phyloP scores from a whole-genome alignment of 441 rosid species.

The Breynia disticha region DNA sequence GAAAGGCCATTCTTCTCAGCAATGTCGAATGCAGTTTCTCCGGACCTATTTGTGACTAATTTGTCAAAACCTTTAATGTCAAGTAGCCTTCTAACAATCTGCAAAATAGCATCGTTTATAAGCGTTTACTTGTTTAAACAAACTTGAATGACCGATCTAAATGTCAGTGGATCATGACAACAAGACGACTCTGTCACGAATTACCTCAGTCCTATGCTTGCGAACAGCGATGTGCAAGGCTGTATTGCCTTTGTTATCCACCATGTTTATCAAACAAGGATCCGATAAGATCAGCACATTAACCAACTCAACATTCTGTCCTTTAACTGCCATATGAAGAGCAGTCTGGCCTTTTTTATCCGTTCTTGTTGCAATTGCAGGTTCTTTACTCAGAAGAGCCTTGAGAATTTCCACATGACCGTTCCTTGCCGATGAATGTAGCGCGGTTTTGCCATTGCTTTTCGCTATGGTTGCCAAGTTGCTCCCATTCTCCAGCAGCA shows the following conservation, averaged over 20 bases:
- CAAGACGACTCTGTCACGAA: neutral
- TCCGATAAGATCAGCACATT: conserved; percentile 45
- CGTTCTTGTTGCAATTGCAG: conserved; percentile 36
- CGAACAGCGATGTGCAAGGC: conserved; percentile 72
- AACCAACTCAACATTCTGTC: conserved; percentile 58
- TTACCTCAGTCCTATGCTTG: conserved; percentile 66
- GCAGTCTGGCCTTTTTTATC: conserved; percentile 96
- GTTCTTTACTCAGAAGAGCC: conserved; percentile 53
- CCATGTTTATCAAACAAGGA: conserved; percentile 49
- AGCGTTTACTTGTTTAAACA: too few relatives aligned
- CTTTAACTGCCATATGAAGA: conserved; percentile 95
- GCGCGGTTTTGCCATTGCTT: conserved; percentile 70
- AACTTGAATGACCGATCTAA: too few relatives aligned
- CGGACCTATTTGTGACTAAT: conserved; percentile 43
- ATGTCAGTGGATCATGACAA: too few relatives aligned
- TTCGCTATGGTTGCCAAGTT: conserved; percentile 59
- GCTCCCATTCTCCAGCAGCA: conserved; percentile 44
- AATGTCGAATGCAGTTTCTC: conserved; percentile 76
- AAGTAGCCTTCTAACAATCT: conserved; percentile 66
- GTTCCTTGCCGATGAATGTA: conserved; percentile 82
- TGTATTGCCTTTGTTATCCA: conserved; percentile 67
- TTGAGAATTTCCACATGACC: conserved; percentile 72
- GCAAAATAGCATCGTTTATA: conserved; percentile 16
- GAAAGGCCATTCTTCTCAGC: conserved; percentile 69
- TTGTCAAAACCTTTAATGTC: conserved; percentile 39